Evolutionary conservation across 2,329 filamentous ascomycete species (phyloP), one percentile per base, ranked within the genome.

Genomic region (Epichloe typhina): DNA sequence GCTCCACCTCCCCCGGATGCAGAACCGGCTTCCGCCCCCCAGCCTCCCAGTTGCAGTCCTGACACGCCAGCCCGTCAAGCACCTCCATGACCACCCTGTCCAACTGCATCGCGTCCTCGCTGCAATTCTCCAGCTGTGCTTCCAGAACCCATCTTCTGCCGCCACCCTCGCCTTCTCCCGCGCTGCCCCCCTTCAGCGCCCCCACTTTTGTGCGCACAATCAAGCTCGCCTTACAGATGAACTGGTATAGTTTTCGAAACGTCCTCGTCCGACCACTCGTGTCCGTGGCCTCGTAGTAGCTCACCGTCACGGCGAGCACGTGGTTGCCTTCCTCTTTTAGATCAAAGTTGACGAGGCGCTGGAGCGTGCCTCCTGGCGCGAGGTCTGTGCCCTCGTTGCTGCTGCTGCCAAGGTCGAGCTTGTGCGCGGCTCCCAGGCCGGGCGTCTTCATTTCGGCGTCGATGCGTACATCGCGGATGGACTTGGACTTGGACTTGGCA

Each of bases 391-490:
- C 56, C 33, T 36, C 51, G 15, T 46, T 42, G 50, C 51, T 42
- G 50, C 51, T 42, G 50, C 51, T 40, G 31, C 49, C 48, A n/a
- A 95, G 73, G 2, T 77, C 69, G 2, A 89, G 74, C 35, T 82
- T 81, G 50, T 84, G 80, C 3, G 84, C 82, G 0, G 68, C 60
- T 23, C 67, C 64, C 19, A 59, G 53, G n/a, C 72, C 72, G 6
- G 93, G 91, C 0, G 90, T 95, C 70, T 97, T 94, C 84, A 98
- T 94, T 68, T 96, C 90, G 0, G 90, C 93, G 51, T 86, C 80
- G 59, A 97, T 88, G 50, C 82, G 79, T 49, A 96, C 84, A 51
- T 86, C 86, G 55, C 81, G 84, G 40, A 95, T 82, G 49, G 72
- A 72, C 56, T 74, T 77, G 50, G 72, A 72, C 56, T 74, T 77